A percentile compares a stretch with the other conserved stretches of the same genome.
phyloP scores from a whole-genome alignment of 2,329 filamentous ascomycete genomes.

The Didymella pinodella region DNA sequence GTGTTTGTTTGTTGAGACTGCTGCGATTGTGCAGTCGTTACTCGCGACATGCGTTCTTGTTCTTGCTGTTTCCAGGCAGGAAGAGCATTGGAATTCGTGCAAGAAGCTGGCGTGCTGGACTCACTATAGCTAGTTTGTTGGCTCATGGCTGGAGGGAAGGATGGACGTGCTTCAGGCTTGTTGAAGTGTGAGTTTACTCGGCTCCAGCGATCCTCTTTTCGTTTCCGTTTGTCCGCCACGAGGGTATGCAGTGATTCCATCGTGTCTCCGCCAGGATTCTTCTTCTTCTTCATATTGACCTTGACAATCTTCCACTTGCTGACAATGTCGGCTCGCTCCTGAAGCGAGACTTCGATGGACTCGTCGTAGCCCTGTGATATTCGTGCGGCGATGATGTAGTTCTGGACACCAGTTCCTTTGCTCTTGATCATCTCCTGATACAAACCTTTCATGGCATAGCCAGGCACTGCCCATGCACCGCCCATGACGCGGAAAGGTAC shows the following conservation, averaged over 20 bases:
- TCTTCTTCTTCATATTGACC: conserved; percentile 65
- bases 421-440: conserved; percentile 77
- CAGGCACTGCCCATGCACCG: conserved; percentile 70
- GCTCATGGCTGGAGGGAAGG: conserved; percentile 23
- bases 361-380: conserved; percentile 79
- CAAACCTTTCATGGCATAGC: conserved; percentile 83
- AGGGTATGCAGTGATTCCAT: conserved; percentile 62
- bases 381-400: conserved; percentile 80
- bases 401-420: conserved; percentile 74
- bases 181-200: conserved; percentile 34
- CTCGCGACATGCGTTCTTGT: conserved; percentile 36
- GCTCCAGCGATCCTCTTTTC: conserved; percentile 47
- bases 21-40: conserved; percentile 21
- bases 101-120: conserved; percentile 22
- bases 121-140: conserved; percentile 28
- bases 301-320: conserved; percentile 69
- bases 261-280: conserved; percentile 56
- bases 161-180: conserved; percentile 27
- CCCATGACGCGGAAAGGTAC: conserved; percentile 83
- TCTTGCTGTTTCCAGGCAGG: conserved; percentile 31
- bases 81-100: conserved; percentile 28
- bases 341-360: conserved; percentile 59
- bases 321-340: conserved; percentile 71
- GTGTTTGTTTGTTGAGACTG: conserved; percentile 23
- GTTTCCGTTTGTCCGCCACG: conserved; percentile 47